phyloP scores from a whole-genome alignment of 495 filamentous ascomycete genomes.

The Penicillium egyptiacum region DNA sequence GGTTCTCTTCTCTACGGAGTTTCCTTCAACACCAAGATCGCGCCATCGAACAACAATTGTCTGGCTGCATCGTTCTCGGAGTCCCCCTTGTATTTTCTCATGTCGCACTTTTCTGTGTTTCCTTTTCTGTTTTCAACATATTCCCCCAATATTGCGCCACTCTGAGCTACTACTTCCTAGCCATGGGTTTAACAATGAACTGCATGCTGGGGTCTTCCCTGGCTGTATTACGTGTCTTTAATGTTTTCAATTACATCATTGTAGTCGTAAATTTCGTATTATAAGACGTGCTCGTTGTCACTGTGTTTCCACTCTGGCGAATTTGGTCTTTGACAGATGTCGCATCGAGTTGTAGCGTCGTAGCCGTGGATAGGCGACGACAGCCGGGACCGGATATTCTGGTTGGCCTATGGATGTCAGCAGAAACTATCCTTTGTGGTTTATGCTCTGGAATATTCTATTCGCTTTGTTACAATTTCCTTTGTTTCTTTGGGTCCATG shows the following conservation, averaged over 20 bases:
- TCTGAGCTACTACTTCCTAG: slow-evolving; percentile 33
- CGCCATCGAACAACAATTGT: slow-evolving; percentile 18
- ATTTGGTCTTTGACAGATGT: neutral
- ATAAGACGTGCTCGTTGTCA: neutral
- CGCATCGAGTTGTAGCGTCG: slow-evolving; percentile 2
- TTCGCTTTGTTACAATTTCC: neutral
- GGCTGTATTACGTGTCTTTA: slow-evolving; percentile 2
- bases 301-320: neutral
- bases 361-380: neutral
- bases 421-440: neutral
- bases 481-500: neutral
- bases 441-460: neutral
- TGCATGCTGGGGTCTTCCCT: slow-evolving; percentile 7
- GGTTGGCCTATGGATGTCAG: neutral
- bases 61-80: slow-evolving; percentile 24
- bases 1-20: slow-evolving; percentile 3
- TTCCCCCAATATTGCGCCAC: slow-evolving; percentile 25
- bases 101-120: neutral
- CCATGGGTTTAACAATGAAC: slow-evolving; percentile 20
- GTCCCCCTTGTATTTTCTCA: slow-evolving; percentile 12
- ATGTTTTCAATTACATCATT: neutral
- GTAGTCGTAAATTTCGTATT: neutral
- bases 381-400: neutral
- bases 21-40: slow-evolving; percentile 13
- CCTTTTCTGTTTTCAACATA: slow-evolving; percentile 18